Base-by-base conservation (phyloP, 2,329 filamentous ascomycete genomes). In the Paraphaeosphaeria sporulosa region DNA sequence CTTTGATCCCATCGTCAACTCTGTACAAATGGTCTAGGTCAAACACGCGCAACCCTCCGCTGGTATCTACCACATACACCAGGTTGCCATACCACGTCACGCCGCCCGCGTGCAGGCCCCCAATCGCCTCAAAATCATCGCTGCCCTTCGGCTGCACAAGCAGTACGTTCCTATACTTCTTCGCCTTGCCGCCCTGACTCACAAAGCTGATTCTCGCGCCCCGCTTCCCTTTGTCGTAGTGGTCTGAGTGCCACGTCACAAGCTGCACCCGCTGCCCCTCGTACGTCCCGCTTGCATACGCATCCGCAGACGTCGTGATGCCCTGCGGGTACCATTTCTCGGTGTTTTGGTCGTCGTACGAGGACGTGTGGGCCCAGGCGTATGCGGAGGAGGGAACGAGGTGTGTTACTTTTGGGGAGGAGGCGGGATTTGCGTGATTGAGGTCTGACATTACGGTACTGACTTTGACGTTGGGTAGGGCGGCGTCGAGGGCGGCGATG, bases 261-360 rank as follows among this genome's bases (percentile, higher is more conserved):
- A 65, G 55, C 27, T 65, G 63, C 15, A 65, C 32, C 23, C 57
- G 47, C 27, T 55, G 15, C 5, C 60, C 60, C 21, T 65, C 58
- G 32, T 63, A 63, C 21, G 47, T 44, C 23, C 58, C 63, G 17
- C 44, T 59, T 0, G 56, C 54, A 38, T 60, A 63, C 19, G 63
- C 63, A 55, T 65, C 63, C 2, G 63, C 60, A 25, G 60, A 63
- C 9, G 63, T 63, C 2, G 60, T 63, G 34, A 65, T 57, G 10
- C 63, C 63, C 42, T 65, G 63, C 8, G 60, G 60, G 40, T 63
- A 63, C 63, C 60, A 65, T 47, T 63, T 63, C 15, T 55, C 30
- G 15, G 60, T 61, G 21, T 60, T 48, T 54, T 57, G 54, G 47
- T 63, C 60, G 52, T 63, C 46, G 53, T 63, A 65, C 34, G 53